phyloP scores from a whole-genome alignment of 2,329 filamentous ascomycete species.

The Chrysoporthe puriensis region DNA sequence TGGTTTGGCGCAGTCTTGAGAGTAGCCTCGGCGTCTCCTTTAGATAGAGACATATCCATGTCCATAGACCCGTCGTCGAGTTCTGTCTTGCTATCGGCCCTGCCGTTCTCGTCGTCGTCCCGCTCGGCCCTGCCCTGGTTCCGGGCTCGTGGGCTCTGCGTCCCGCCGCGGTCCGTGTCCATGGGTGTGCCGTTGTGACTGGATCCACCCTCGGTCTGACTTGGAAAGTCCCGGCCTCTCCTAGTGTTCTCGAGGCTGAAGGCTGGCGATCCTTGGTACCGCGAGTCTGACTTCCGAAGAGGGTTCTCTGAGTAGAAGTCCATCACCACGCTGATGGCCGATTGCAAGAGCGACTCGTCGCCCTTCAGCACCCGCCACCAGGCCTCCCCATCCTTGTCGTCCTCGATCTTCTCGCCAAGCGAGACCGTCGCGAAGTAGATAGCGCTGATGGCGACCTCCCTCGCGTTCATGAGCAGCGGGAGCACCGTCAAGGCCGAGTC shows the following conservation, averaged over 20 bases:
- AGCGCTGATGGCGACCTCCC: slow-evolving; percentile 81
- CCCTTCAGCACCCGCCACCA: slow-evolving; percentile 88
- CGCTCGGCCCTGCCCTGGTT: slow-evolving; percentile 41
- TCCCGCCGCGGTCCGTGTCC: slow-evolving; percentile 50
- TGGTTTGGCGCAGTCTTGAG: slow-evolving; percentile 41
- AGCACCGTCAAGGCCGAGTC: slow-evolving; percentile 85
- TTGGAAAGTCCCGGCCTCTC: slow-evolving; percentile 46
- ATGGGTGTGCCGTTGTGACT: slow-evolving; percentile 54
- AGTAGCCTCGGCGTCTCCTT: slow-evolving; percentile 38
- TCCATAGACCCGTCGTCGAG: slow-evolving; percentile 19
- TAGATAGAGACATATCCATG: slow-evolving; percentile 21
- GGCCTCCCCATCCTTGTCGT: slow-evolving; percentile 67
- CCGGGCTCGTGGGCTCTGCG: slow-evolving; percentile 50
- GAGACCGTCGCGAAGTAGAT: slow-evolving; percentile 86
- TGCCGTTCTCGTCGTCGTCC: slow-evolving; percentile 41
- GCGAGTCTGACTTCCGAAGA: slow-evolving; percentile 59
- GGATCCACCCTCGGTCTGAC: slow-evolving; percentile 49
- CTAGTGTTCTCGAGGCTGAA: slow-evolving; percentile 62
- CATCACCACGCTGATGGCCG: slow-evolving; percentile 77
- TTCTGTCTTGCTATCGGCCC: slow-evolving; percentile 30
- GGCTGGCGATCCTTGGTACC: slow-evolving; percentile 53
- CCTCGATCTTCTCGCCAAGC: slow-evolving; percentile 74
- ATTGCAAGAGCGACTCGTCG: slow-evolving; percentile 68
- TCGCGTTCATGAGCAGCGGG: slow-evolving; percentile 78
- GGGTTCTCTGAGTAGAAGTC: slow-evolving; percentile 70